phyloP scores from a whole-genome alignment of 2,329 filamentous ascomycete species.

The Paraphoma sp. region DNA sequence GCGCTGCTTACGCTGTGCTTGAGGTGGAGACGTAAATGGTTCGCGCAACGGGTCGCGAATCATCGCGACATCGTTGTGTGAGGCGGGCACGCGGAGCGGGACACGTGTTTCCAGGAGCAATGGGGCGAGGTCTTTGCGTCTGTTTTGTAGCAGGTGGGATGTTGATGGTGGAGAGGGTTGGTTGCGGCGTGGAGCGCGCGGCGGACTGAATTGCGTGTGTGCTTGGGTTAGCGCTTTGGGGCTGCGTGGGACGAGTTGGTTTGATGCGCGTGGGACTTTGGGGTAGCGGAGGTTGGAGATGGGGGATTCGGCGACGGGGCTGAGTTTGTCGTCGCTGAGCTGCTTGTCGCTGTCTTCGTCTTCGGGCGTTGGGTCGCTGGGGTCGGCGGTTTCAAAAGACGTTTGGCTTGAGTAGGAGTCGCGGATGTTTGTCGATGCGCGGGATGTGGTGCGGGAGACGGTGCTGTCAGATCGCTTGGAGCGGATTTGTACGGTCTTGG shows the following conservation, averaged over 20 bases:
- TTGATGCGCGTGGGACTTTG: conserved; percentile 55
- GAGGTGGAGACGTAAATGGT: conserved; percentile 39
- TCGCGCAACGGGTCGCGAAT: conserved; percentile 17
- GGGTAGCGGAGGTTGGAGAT: conserved; percentile 55
- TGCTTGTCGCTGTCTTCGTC: conserved; percentile 50
- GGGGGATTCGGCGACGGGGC: conserved; percentile 53
- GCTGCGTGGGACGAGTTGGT: conserved; percentile 53
- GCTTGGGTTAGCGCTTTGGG: conserved; percentile 9
- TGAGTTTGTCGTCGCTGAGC: conserved; percentile 40
- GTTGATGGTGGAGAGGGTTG: conserved; percentile 18
- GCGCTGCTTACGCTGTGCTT: background rate
- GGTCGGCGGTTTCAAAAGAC: conserved; percentile 55
- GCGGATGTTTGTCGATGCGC: conserved; percentile 37
- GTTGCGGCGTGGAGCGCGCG: conserved; percentile 2
- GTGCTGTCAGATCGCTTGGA: conserved; percentile 38
- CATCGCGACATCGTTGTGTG: background rate
- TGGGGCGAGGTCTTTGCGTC: conserved; percentile 26
- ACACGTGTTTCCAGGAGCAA: conserved; percentile 43
- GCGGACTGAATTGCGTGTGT: conserved; percentile 1
- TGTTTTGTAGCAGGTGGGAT: conserved; percentile 18
- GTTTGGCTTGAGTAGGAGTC: conserved; percentile 49
- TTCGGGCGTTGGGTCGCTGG: conserved; percentile 55
- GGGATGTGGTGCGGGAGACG: conserved; percentile 33
- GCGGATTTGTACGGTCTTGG: conserved; percentile 25
- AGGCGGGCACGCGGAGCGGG: conserved; percentile 7